These are phyloP conservation scores for Vaccinium corymbosum DNA, from an alignment of 148 eudicot genomes.

Conservation along the genomic window DNA sequence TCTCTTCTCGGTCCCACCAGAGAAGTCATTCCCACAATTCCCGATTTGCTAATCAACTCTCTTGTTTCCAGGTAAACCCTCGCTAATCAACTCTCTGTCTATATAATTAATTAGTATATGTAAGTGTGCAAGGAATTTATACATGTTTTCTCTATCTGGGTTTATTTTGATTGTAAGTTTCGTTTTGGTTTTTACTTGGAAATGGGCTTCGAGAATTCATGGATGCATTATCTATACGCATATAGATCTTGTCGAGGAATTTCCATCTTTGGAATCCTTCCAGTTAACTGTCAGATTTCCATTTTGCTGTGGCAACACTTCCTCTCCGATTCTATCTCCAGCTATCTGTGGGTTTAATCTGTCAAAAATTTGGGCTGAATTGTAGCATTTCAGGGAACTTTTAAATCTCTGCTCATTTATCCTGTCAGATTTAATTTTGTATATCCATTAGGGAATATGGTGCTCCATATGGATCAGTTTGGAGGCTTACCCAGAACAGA, in stretches of 20 bases:
- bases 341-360: neutral
- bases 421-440: neutral
- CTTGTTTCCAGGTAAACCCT: neutral
- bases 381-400: neutral
- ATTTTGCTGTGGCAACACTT: neutral
- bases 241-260: neutral
- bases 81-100: neutral
- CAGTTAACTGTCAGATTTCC: neutral
- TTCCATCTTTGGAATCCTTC: neutral
- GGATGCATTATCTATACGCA: neutral
- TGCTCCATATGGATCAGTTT: neutral
- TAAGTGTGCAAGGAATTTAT: neutral
- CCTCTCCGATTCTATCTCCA: neutral
- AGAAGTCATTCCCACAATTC: neutral
- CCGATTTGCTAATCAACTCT: neutral
- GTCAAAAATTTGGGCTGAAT: neutral
- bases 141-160: too few relatives aligned
- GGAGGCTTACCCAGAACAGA: neutral
- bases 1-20: conserved; percentile 4
- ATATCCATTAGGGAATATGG: neutral
- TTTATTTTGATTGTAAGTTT: neutral
- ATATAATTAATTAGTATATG: too few relatives aligned
- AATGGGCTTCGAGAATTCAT: neutral
- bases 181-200: neutral
- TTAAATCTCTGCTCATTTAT: neutral